Conservation (phyloP, 1,284 basidiomycete species). For the Boletus sp. region DNA sequence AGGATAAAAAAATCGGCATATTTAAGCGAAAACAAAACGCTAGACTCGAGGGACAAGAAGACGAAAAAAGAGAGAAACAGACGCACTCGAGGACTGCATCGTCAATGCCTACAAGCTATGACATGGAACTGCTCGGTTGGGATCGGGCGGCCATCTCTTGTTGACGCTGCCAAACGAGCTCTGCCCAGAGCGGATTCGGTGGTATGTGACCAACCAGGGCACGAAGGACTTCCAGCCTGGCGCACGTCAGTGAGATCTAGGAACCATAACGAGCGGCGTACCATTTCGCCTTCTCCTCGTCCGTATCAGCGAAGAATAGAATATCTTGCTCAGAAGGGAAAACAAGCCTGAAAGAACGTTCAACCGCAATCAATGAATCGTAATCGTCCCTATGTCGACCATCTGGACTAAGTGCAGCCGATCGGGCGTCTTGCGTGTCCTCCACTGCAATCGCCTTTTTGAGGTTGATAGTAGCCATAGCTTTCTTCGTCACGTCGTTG, state of each 20-base stretch:
- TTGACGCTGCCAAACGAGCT: slow-evolving; percentile 78
- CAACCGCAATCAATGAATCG: slow-evolving; percentile 71
- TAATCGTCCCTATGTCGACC: slow-evolving; percentile 54
- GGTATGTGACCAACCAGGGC: slow-evolving; percentile 84
- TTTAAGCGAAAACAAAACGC: slow-evolving; percentile 8
- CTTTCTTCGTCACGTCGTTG: slow-evolving; percentile 91
- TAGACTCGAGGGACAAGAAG: slow-evolving; percentile 10
- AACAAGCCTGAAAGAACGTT: slow-evolving; percentile 81
- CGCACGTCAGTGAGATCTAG: slow-evolving; percentile 5
- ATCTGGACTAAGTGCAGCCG: slow-evolving; percentile 41
- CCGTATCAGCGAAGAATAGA: slow-evolving; percentile 87
- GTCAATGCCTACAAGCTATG: slow-evolving; percentile 7
- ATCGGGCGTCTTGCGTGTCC: slow-evolving; percentile 64
- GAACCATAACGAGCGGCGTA: slow-evolving; percentile 37
- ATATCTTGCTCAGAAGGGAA: slow-evolving; percentile 84
- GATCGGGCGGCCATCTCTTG: slow-evolving; percentile 37
- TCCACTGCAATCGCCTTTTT: slow-evolving; percentile 77
- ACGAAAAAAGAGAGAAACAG: not conserved
- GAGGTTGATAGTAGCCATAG: slow-evolving; percentile 87
- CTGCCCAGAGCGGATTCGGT: slow-evolving; percentile 86
- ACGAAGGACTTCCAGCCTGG: slow-evolving; percentile 77
- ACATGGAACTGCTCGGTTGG: not conserved
- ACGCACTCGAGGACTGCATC: not conserved
- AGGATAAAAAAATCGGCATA: not conserved
- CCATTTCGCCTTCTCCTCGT: slow-evolving; percentile 87